These are phyloP conservation scores for Piper betle DNA, from an alignment of 164 flowering plant genomes.

Conservation along the genomic window DNA sequence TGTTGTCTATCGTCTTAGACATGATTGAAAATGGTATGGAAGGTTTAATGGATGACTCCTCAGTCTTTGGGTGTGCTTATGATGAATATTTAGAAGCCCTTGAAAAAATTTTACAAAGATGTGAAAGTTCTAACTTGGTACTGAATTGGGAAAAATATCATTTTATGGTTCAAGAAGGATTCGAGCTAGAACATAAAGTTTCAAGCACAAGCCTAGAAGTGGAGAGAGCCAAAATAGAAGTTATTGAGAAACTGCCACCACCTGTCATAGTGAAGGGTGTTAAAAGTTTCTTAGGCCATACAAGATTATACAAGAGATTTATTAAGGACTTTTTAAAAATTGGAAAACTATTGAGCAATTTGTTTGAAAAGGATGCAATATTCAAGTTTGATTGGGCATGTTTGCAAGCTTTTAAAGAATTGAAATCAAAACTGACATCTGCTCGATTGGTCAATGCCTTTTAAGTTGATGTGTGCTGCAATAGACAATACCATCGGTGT, in stretches of 20 bases:
- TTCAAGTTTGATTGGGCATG: too few relatives aligned
- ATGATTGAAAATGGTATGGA: too few relatives aligned
- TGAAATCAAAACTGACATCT: too few relatives aligned
- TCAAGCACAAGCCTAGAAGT: neutral
- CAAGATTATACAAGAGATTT: neutral
- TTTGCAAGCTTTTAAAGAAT: too few relatives aligned
- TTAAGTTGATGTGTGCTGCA: neutral
- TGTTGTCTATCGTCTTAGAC: neutral
- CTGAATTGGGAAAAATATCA: too few relatives aligned
- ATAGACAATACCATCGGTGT: neutral
- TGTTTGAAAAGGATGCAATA: too few relatives aligned
- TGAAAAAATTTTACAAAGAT: neutral
- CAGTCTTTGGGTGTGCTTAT: neutral
- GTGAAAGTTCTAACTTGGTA: too few relatives aligned
- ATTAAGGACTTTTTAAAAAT: too few relatives aligned
- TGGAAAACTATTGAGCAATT: neutral
- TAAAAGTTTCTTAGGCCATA: neutral
- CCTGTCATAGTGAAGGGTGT: neutral
- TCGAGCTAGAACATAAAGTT: too few relatives aligned
- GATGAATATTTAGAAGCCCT: neutral
- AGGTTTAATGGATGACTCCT: slow-evolving; percentile 5
- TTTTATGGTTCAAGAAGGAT: too few relatives aligned
- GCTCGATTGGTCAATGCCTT: neutral
- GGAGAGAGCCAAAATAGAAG: neutral
- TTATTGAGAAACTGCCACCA: neutral